Evolutionary conservation across 768 basidiomycete species (phyloP).

Genomic region (Sarcomyxa edulis): DNA sequence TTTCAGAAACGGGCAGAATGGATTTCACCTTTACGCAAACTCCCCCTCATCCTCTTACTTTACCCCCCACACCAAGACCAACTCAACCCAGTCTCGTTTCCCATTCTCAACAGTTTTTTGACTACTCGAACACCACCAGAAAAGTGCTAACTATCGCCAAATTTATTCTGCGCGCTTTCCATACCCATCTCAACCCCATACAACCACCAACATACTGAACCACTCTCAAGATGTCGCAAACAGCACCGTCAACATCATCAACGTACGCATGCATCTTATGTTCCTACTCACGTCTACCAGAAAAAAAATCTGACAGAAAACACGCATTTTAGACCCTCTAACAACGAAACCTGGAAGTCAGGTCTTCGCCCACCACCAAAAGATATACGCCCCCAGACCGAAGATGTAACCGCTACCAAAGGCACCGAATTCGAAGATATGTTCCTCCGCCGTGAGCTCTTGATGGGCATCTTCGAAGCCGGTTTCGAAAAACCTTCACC

Average conservation of each 20-base stretch:
- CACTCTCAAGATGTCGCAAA: constrained; percentile 13
- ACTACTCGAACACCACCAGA: too few species aligned
- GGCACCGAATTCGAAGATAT: constrained; percentile 96
- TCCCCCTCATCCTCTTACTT: too few species aligned
- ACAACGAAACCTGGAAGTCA: constrained; percentile 60
- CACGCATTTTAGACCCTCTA: constrained; percentile 23
- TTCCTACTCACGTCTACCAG: background rate
- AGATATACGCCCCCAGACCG: constrained; percentile 92
- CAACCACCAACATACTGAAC: too few species aligned
- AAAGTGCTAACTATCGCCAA: too few species aligned
- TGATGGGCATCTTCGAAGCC: constrained; percentile 99
- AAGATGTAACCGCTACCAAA: constrained; percentile 92
- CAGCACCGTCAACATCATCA: constrained; percentile 26
- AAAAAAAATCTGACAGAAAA: background rate
- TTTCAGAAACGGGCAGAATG: too few species aligned
- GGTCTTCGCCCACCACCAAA: constrained; percentile 83
- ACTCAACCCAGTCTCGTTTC: background rate
- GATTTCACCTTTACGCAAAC: too few species aligned
- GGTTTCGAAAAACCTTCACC: constrained; percentile 96
- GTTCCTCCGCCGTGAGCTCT: constrained; percentile 85
- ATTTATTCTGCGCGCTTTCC: too few species aligned
- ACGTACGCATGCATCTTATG: constrained; percentile 16
- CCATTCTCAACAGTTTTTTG: too few species aligned
- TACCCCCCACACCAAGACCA: background rate
- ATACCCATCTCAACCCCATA: too few species aligned